Evolutionary conservation across 2,329 filamentous ascomycete species (phyloP), one percentile per base, ranked within the genome.

Genomic region (Paracorniculantispora psalliotae): DNA sequence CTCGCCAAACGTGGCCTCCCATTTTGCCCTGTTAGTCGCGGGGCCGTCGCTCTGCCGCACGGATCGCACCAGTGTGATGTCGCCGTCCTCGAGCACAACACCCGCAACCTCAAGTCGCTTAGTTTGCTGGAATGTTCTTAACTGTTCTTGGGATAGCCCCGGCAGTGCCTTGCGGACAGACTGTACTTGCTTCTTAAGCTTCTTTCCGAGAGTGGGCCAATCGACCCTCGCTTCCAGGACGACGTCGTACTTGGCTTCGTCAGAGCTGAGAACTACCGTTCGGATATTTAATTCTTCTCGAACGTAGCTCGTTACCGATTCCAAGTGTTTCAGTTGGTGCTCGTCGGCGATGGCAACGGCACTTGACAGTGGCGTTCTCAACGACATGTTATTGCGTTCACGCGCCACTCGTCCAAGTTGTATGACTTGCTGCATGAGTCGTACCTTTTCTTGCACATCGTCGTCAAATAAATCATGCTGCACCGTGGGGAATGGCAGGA

Each of bases 191-290:
- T 94, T 94, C 81, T 93, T 94, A 65, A 96, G 81, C 78, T 96
- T 96, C 82, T 94, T 94, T 62, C 92, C 92, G 12, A 96, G 80
- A 3, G 88, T 88, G 23, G 92, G 90, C 86, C 92, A 96, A 72
- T 96, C 91, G 9, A 90, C 91, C 51, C 82, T 83, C 7, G 91
- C 89, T 61, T 88, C 89, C 73, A 96, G 93, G 69, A 90, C 85
- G 39, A 96, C 90, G 54, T 90, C 88, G 77, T 96, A 94, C 70
- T 87, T 88, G 57, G 84, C 86, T 73, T 96, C 91, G 64, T 96
- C 89, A 15, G 83, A 86, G 5, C 89, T 91, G 59, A 96, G 78
- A n/a, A 93, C 77, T 25, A 96, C 77, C 62, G 93, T 86, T 61
- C 87, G 85, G 51, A 96, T 81, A 70, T 96, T 96, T 52, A 96